A percentile compares a stretch with the other conserved stretches of the same genome.
phyloP scores from a whole-genome alignment of 805 yeast species.

The Nakazawaea molendinolei region DNA sequence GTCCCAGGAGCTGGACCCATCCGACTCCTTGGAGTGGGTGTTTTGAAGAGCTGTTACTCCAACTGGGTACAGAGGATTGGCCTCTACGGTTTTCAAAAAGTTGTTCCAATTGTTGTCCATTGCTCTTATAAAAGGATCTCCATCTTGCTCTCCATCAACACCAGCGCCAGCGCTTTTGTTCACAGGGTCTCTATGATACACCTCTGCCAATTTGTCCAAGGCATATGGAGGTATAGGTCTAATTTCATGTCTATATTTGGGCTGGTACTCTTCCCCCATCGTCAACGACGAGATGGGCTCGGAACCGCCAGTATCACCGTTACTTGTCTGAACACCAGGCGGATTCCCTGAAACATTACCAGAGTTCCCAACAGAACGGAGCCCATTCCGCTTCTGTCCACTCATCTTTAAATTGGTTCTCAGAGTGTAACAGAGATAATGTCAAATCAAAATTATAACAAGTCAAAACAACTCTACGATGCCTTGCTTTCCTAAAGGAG shows the following conservation, averaged over 20 bases:
- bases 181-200: conserved; percentile 28
- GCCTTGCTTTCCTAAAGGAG: no score
- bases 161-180: conserved; percentile 7
- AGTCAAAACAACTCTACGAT: no score
- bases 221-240: conserved; percentile 59
- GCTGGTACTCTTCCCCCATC: conserved; percentile 2
- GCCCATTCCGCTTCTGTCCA: no score
- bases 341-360: no score
- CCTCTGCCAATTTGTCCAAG: conserved; percentile 43
- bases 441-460: no score
- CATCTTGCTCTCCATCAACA: conserved; percentile 2
- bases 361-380: no score
- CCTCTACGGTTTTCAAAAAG: conserved; percentile 18
- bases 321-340: no score
- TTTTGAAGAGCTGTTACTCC: conserved; percentile 20
- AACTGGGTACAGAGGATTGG: conserved; percentile 20
- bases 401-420: no score
- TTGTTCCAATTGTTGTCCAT: conserved; percentile 17
- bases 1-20: conserved; percentile 16
- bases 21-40: neutral
- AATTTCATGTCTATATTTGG: conserved; percentile 17
- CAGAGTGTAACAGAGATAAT: no score
- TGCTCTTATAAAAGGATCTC: conserved; percentile 18
- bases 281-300: no score
- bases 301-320: no score